Evolutionary conservation across 2,329 filamentous ascomycete species (phyloP), one percentile per base, ranked within the genome.

Genomic region (Fusarium incarnatum): DNA sequence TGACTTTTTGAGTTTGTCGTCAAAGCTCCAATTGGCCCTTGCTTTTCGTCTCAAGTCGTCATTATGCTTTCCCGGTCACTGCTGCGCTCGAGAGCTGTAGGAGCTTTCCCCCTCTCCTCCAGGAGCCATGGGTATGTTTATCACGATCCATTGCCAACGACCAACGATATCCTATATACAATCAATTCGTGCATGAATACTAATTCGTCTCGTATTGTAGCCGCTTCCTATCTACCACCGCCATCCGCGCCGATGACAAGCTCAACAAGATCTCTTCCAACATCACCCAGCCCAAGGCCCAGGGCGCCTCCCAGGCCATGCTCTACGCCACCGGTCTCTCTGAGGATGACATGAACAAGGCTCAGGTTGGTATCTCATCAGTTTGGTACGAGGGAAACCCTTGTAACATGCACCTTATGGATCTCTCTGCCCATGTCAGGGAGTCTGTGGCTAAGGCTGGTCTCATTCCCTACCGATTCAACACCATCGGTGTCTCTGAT

Each of bases 321-420:
- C 87, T 99, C 60, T 99, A 97, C 85, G 96, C 93, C 73, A 98
- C 95, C 2, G 97, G 97, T 56, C 85, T 99, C 76, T 89, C 84
- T 44, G 93, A 97, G 78, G 87, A 87, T 60, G 94, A 97, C 81
- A 93, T 98, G 91, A 91, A 92, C 84, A 99, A 98, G 85, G 92
- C 96, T 27, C 97, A 99, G 85, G 91, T 99, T 74, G 96, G 96
- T 73, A 98, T 99, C 79, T 97, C 95, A 44, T 98, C 94, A 8
- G 94, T 98, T 66, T 99, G 96, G 96, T 98, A 95, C 83, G 92
- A 94, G 75, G 96, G 96, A 61, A 99, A 99, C 83, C 96, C 96
- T 27, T 99, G 96, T 86, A 99, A 99, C 84, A 99, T 98, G 95
- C 96, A 99, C 82, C 85, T 99, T 68, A 87, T 99, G 81, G 93